A percentile compares a stretch with the other conserved stretches of the same genome.
Evolutionary conservation across 768 basidiomycete genomes (phyloP).

Genomic region (Tubosaeta brunneosetosa): DNA sequence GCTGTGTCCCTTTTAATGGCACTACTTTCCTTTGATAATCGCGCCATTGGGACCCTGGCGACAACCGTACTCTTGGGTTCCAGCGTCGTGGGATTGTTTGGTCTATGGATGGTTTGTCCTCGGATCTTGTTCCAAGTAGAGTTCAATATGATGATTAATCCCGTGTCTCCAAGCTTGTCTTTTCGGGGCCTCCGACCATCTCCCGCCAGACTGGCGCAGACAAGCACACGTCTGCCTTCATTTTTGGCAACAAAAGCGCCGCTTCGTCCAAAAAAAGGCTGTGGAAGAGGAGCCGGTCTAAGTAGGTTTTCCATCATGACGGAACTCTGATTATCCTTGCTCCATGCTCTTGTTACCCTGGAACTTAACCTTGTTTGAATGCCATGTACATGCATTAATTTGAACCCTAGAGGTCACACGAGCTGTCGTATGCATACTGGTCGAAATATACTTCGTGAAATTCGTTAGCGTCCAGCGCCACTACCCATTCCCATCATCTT

Average conservation of each 20-base stretch:
- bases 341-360: conserved; percentile 6
- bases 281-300: conserved; percentile 43
- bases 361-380: conserved; percentile 29
- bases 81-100: conserved; percentile 55
- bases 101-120: conserved; percentile 63
- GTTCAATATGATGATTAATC: conserved; percentile 13
- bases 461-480: conserved; percentile 28
- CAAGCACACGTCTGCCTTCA: conserved; percentile 73
- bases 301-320: conserved; percentile 17
- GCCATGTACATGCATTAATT: conserved; percentile 14
- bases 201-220: conserved; percentile 78
- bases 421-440: conserved; percentile 15
- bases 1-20: conserved; percentile 50
- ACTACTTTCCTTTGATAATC: conserved; percentile 63
- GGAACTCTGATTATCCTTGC: conserved; percentile 15
- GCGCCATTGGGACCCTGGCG: conserved; percentile 52
- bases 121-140: conserved; percentile 9
- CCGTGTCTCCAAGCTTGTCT: conserved; percentile 45
- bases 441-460: conserved; percentile 10
- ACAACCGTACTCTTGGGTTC: conserved; percentile 47
- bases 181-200: conserved; percentile 49
- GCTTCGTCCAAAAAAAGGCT: conserved; percentile 59
- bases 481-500: conserved; percentile 88
- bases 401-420: conserved; percentile 9
- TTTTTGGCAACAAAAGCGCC: conserved; percentile 70